Conservation (phyloP, 164 flowering plant genomes). For the Umbilicus rupestris region DNA sequence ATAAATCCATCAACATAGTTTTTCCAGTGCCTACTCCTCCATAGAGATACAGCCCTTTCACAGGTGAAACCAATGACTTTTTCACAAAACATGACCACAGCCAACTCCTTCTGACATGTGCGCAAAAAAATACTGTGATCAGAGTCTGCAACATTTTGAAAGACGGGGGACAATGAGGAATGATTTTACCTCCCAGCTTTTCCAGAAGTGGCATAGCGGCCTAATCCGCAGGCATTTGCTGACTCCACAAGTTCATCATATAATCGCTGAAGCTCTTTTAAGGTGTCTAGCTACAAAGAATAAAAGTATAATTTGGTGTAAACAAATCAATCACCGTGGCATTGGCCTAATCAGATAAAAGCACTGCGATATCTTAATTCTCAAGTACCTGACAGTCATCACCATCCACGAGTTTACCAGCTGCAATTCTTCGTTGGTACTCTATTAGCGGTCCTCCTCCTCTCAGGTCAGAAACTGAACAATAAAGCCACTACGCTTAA, state of each 20-base stretch:
- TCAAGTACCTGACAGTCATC: constrained; percentile 66
- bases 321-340: not conserved
- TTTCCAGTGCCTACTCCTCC: constrained; percentile 99
- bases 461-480: not conserved
- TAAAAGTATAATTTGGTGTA: not conserved
- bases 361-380: not conserved
- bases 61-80: constrained; percentile 63
- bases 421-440: constrained; percentile 69
- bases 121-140: not conserved
- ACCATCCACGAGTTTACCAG: constrained; percentile 81
- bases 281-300: constrained; percentile 45
- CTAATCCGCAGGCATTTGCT: constrained; percentile 61
- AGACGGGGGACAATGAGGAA: not conserved
- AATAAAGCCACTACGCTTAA: not conserved
- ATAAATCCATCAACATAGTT: constrained; percentile 98
- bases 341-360: not conserved
- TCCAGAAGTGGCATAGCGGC: constrained; percentile 52
- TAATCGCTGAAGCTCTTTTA: constrained; percentile 80
- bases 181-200: constrained; percentile 50
- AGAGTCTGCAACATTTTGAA: not conserved
- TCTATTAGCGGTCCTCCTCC: constrained; percentile 25
- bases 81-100: constrained; percentile 81
- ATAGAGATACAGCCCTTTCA: constrained; percentile 85
- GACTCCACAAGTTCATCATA: constrained; percentile 82
- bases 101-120: constrained; percentile 71